Conservation (phyloP, 768 basidiomycete genomes). For the Dacryopinax primogenitus region DNA sequence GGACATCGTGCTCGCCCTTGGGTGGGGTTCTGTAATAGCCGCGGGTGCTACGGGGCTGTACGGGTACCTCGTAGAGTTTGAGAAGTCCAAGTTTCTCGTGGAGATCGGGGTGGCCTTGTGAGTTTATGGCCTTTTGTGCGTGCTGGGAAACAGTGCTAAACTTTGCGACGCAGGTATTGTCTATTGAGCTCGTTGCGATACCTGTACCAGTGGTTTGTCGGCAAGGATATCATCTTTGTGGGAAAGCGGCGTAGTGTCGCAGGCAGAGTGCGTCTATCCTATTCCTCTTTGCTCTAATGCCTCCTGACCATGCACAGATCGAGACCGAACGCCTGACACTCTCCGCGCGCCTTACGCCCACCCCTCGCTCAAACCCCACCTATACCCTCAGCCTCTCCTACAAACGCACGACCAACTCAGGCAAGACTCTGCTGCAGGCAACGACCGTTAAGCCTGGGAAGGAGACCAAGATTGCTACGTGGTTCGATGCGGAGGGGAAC, state of each 20-base stretch:
- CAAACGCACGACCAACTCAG: slow-evolving; percentile 66
- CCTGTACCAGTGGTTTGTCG: slow-evolving; percentile 74
- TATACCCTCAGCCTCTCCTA: slow-evolving; percentile 53
- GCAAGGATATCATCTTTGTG: slow-evolving; percentile 71
- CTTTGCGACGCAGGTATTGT: slow-evolving; percentile 45
- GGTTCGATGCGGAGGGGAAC: slow-evolving; percentile 70
- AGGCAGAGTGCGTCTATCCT: slow-evolving; percentile 48
- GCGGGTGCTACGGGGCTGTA: slow-evolving; percentile 73
- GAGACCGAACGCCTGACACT: slow-evolving; percentile 81
- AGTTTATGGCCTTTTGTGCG: slow-evolving; percentile 25
- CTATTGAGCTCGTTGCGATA: slow-evolving; percentile 58
- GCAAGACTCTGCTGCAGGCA: slow-evolving; percentile 70
- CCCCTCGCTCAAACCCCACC: slow-evolving; percentile 15
- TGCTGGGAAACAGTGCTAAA: slow-evolving; percentile 2
- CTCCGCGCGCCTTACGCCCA: slow-evolving; percentile 50
- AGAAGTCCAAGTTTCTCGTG: slow-evolving; percentile 69
- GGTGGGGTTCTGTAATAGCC: slow-evolving; percentile 74
- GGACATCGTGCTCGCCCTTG: slow-evolving; percentile 73
- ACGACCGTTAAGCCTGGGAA: slow-evolving; percentile 43
- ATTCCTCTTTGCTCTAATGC: neutral
- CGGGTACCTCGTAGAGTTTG: slow-evolving; percentile 79
- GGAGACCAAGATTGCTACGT: slow-evolving; percentile 45
- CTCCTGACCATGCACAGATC: slow-evolving; percentile 39
- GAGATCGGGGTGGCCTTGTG: slow-evolving; percentile 67
- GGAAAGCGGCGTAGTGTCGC: slow-evolving; percentile 84